These are phyloP conservation scores for Moelleriella libera DNA, from an alignment of 2,329 filamentous ascomycete species.

Conservation along the genomic window DNA sequence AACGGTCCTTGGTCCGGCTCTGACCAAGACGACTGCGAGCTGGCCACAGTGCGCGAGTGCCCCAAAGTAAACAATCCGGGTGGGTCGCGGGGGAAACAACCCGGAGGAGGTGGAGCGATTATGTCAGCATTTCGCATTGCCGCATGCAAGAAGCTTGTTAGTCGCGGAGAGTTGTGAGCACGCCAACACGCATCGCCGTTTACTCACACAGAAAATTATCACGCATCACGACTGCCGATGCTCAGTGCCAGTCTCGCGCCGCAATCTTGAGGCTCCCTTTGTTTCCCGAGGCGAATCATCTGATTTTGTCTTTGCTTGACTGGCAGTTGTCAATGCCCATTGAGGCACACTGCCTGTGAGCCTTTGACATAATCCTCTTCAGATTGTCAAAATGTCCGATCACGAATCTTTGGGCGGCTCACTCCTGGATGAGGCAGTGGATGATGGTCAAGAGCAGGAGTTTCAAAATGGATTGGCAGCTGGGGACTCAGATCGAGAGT, in stretches of 20 bases:
- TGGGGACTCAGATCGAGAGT: constrained; percentile 38
- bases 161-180: no score
- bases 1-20: no score
- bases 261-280: no score
- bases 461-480: constrained; percentile 25
- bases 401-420: constrained; percentile 25
- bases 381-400: constrained; percentile 27
- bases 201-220: no score
- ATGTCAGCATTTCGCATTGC: constrained; percentile 13
- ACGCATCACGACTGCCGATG: no score
- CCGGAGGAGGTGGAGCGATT: constrained; percentile 6
- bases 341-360: no score
- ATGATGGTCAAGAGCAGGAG: constrained; percentile 27
- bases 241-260: no score
- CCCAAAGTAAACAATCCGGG: constrained; percentile 19
- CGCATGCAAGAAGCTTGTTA: not conserved
- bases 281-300: no score
- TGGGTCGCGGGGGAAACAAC: constrained; percentile 2
- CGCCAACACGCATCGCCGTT: no score
- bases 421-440: constrained; percentile 19
- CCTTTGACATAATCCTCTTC: not conserved
- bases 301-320: no score
- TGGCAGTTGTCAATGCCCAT: no score
- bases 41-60: constrained; percentile 10
- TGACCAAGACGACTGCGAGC: no score